Percentiles rank a stretch among this genome's conserved stretches.
Evolutionary conservation across 768 basidiomycete species (phyloP).

Genomic region (Rossbeevera mucosa): DNA sequence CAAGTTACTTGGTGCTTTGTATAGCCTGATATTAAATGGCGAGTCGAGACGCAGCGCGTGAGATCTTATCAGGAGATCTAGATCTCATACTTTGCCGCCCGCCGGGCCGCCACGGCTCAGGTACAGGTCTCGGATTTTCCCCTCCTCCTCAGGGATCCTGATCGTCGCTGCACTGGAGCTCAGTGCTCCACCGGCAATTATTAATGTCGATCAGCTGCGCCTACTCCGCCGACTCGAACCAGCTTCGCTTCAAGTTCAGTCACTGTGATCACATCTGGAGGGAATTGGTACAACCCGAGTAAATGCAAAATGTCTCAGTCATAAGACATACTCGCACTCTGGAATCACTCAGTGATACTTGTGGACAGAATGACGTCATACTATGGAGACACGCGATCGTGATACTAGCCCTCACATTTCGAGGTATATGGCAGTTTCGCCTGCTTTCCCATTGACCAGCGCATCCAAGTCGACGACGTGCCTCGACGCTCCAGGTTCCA

Average conservation of each 20-base stretch:
- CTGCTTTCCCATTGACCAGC: not conserved
- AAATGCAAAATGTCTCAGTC: not conserved
- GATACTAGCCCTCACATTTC: not conserved
- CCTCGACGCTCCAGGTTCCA: not conserved
- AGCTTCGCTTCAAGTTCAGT: not conserved
- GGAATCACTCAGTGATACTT: not conserved
- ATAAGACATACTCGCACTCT: too few species aligned
- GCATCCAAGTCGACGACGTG: not conserved
- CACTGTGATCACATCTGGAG: not conserved
- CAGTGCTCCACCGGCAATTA: not conserved
- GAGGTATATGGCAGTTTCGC: not conserved
- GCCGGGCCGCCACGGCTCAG: not conserved
- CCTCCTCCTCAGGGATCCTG: not conserved
- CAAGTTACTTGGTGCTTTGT: too few species aligned
- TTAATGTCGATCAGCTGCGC: too few species aligned
- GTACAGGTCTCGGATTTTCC: not conserved
- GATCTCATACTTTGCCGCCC: not conserved
- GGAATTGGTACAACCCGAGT: not conserved
- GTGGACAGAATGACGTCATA: slow-evolving; percentile 1
- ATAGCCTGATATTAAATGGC: not conserved
- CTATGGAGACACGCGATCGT: not conserved
- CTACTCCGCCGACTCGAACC: not conserved
- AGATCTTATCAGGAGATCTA: slow-evolving; percentile 2
- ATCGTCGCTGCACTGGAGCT: not conserved
- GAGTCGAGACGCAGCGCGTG: not conserved